phyloP scores from a whole-genome alignment of 306 rosid genomes.

The Prunus davidiana region DNA sequence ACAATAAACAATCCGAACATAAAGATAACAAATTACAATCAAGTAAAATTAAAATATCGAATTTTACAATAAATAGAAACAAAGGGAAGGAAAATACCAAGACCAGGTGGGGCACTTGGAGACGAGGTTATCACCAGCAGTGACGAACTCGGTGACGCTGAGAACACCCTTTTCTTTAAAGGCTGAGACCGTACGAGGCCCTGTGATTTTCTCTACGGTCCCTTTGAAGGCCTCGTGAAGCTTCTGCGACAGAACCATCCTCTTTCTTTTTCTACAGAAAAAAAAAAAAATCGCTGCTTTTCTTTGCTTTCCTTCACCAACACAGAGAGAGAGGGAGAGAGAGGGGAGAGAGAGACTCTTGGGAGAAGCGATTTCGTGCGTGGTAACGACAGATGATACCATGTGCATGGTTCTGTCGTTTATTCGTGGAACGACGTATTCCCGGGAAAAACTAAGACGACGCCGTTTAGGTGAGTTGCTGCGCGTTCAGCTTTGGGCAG shows the following conservation, averaged over 20 bases:
- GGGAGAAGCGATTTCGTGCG: background rate
- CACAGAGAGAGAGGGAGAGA: background rate
- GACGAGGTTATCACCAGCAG: constrained; percentile 94
- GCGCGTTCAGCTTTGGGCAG: too few species aligned
- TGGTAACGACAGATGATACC: background rate
- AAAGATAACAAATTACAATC: background rate
- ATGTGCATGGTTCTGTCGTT: background rate
- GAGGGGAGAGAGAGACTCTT: background rate
- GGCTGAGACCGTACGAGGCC: constrained; percentile 91
- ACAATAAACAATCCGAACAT: background rate
- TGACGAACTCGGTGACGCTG: constrained; percentile 80
- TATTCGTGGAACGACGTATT: background rate
- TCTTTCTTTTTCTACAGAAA: background rate
- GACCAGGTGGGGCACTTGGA: constrained; percentile 99
- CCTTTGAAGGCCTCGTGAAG: constrained; percentile 98
- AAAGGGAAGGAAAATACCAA: constrained; percentile 42
- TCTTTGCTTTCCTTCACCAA: background rate
- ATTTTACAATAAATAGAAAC: background rate
- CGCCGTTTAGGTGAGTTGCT: too few species aligned
- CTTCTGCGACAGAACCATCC: constrained; percentile 81
- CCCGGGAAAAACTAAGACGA: background rate
- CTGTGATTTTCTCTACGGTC: constrained; percentile 91
- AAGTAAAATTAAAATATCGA: background rate
- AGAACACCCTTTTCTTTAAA: constrained; percentile 99
- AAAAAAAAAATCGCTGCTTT: background rate